Evolutionary conservation across 306 rosid genomes (phyloP), one percentile per base, ranked within the genome.

Genomic region (Medicago ruthenica): DNA sequence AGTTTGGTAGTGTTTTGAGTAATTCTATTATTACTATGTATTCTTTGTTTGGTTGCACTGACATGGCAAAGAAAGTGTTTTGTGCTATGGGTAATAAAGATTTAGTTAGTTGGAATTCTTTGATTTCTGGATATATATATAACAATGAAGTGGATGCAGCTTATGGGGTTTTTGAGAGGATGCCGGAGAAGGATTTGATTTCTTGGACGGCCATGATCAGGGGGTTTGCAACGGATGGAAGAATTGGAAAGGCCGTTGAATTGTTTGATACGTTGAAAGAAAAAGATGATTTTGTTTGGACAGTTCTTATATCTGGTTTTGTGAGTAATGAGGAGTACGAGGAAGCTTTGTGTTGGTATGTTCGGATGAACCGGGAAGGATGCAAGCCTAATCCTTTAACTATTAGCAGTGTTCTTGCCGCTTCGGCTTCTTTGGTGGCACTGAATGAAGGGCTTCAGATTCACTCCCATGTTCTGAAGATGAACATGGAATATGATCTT

Each of bases 251-350:
- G 81, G 87, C 92, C 15, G 18, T 83, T 31, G 79, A 85, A 45
- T 76, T 91, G 79, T 93, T 93, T 78, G 59, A 69, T 66, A 71
- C 81, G 92, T 84, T 84, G 80, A 88, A 93, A 48, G 71, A 83
- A 71, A 93, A 88, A 82, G 97, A 91, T 80, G 88, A 76, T 82
- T 44, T 89, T 83, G 86, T 90, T 76, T 93, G 97, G 97, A 91
- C 98, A 31, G 92, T 93, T 66, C 70, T 88, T 70, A 85, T 91
- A 87, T 91, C 98, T 2, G 93, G 93, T 62, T 82, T 93, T 81
- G 93, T 88, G 71, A 88, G 74, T 79, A 89, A 87, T 63, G 84
- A 72, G 59, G 88, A 84, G 65, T 83, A 81, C 21, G 92, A 84
- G 84, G 84, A 78, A 71, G 96, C 97, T 75, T 80, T 91, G 74